Conservation (phyloP, 805 yeast species). For the Pichia ethanolica region DNA sequence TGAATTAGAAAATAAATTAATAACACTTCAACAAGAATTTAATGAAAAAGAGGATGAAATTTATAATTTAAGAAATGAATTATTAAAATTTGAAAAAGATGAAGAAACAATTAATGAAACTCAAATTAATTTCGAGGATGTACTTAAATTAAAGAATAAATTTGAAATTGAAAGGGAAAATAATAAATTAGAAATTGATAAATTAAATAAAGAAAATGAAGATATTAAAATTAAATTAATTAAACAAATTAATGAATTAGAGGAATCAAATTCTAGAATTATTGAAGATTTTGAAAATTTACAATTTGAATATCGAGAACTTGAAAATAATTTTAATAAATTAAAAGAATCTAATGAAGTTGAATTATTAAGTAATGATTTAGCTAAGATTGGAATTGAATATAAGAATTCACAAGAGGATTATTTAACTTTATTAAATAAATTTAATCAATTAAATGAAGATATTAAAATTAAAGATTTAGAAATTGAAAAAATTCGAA, state of each 20-base stretch:
- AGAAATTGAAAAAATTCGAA: conserved; percentile 2
- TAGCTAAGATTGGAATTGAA: conserved; percentile 30
- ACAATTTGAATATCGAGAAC: conserved; percentile 20
- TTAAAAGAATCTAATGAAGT: conserved; percentile 12
- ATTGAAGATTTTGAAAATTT: conserved; percentile 29
- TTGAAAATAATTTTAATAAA: conserved; percentile 7
- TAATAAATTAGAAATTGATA: conserved; percentile 10
- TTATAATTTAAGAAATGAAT: conserved; percentile 1
- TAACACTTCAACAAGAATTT: background rate
- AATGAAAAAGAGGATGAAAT: background rate
- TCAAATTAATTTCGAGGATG: conserved; percentile 2
- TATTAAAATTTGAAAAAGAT: background rate
- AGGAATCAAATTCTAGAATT: conserved; percentile 30
- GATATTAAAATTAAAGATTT: conserved; percentile 10
- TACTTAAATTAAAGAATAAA: conserved; percentile 1
- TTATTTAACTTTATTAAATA: conserved; percentile 17
- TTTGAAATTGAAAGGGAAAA: conserved; percentile 7
- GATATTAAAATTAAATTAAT: conserved; percentile 25
- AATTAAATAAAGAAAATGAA: conserved; percentile 19
- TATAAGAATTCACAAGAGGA: conserved; percentile 25
- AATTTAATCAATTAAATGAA: conserved; percentile 10
- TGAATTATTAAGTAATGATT: conserved; percentile 30
- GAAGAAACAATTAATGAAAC: background rate
- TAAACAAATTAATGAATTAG: conserved; percentile 30
- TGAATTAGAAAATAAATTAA: conserved; percentile 4